Base-by-base conservation (phyloP, 2,329 filamentous ascomycete genomes). In the Reticulascus tulasneorum region DNA sequence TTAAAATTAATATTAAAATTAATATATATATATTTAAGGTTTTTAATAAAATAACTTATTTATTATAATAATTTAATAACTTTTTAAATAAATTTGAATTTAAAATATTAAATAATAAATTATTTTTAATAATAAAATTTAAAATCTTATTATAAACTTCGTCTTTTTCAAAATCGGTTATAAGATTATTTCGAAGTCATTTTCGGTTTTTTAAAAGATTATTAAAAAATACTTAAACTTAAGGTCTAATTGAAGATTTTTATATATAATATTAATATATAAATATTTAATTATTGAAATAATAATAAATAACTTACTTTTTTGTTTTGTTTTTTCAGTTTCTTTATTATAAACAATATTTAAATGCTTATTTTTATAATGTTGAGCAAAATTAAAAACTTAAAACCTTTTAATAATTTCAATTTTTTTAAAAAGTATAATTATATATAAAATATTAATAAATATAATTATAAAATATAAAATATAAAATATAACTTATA, bases 261-360 rank as follows among this genome's bases (percentile, higher is more conserved):
- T n/a, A n/a, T n/a, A n/a, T n/a, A n/a, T 22, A 22, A 22, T 27
- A 27, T 27, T n/a, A 27, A 16, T n/a, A 29, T 33, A 17, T 33
- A 28, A 29, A 29, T 43, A 21, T 12, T 23, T 27, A 11, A 32
- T 32, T 18, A n/a, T n/a, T n/a, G 19, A 9, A 18, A 32, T 12
- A 20, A 9, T 32, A 32, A 27, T 7, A 27, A 13, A 7, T 13
- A 18, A 20, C 11, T 21, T 42, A 25, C 44, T 44, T 17, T 25
- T 39, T 33, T 24, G 44, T 35, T 30, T 19, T 8, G 23, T 42
- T 17, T 18, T 29, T 23, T 39, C 15, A 16, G 29, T n/a, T n/a
- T n/a, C 38, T 35, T 37, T 23, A 34, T 35, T 23, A 22, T 35
- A 33, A 29, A 28, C 44, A 23, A 25, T 33, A 16, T 35, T 28